Base-by-base conservation (phyloP, 2,329 filamentous ascomycete genomes). In the Fusarium irregulare region DNA sequence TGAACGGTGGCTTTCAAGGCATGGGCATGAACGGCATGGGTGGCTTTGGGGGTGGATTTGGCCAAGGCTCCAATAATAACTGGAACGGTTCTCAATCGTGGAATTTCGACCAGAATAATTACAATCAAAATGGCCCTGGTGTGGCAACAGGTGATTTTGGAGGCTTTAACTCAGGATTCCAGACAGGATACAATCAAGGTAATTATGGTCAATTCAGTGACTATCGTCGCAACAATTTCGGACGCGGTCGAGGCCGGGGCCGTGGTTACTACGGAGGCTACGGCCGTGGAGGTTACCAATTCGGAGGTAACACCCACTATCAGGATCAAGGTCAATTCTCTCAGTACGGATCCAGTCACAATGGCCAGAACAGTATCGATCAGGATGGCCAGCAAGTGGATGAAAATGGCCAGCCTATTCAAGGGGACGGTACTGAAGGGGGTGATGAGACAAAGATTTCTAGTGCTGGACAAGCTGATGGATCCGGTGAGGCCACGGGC, bases 91-190 rank as follows among this genome's bases (percentile, higher is more conserved):
- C 91, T 84, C 90, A 92, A 84, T 89, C 90, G 86, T 93, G 91
- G 91, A 92, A 91, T 90, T 88, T 89, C 86, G 88, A 89, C 86
- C 91, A 92, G 91, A 91, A 93, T 93, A 93, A 93, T 91, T 93
- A 89, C 90, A 94, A 89, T 90, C 85, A 91, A 92, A 93, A 89
- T 92, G 89, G 89, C 88, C 87, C 88, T 87, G 89, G 89, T 86
- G 92, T 92, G 88, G 90, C 89, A 83, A 86, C 87, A 86, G 89
- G 90, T 92, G 91, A 93, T 84, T 93, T 88, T 89, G 91, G 91
- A 84, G 87, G 88, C 84, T 90, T 91, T 88, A 91, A 92, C 86
- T 86, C 89, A 86, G 90, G 90, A 84, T 93, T 88, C 86, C 87
- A 87, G 82, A 91, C 90, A 90, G 92, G 88, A 85, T 91, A 86